Evolutionary conservation across 1,139 yeast genomes (phyloP).

Genomic region (Candida sanyaensis): DNA sequence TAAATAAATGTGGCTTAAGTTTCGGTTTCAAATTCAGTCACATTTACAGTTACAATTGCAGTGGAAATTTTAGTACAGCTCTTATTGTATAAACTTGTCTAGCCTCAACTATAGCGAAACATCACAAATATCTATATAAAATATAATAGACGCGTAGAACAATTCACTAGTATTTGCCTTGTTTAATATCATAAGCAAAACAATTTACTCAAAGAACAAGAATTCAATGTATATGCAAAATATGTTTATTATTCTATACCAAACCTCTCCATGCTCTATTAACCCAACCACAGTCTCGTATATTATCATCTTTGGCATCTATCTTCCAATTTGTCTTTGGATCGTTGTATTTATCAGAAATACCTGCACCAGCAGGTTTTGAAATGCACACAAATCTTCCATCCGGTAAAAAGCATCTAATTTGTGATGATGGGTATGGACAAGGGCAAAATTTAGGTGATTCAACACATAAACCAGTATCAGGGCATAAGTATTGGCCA

Average conservation of each 20-base stretch:
- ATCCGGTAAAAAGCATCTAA: slow-evolving; percentile 76
- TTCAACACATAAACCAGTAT: slow-evolving; percentile 76
- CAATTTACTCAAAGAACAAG: too few relatives aligned
- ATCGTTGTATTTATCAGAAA: slow-evolving; percentile 42
- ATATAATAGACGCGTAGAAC: too few relatives aligned
- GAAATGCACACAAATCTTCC: slow-evolving; percentile 76
- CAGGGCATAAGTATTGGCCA: slow-evolving; percentile 74
- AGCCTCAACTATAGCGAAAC: too few relatives aligned
- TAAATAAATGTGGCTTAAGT: too few relatives aligned
- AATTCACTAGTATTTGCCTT: too few relatives aligned
- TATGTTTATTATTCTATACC: slow-evolving; percentile 18
- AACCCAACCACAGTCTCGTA: slow-evolving; percentile 83
- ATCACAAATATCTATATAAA: too few relatives aligned
- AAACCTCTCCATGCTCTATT: slow-evolving; percentile 51
- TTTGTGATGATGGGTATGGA: slow-evolving; percentile 81
- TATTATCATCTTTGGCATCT: slow-evolving; percentile 51
- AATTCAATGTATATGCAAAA: too few relatives aligned
- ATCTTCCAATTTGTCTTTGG: slow-evolving; percentile 52
- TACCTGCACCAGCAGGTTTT: slow-evolving; percentile 60
- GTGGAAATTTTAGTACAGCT: too few relatives aligned
- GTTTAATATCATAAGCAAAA: too few relatives aligned
- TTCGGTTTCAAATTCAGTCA: too few relatives aligned
- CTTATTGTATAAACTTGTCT: too few relatives aligned
- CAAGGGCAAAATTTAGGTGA: slow-evolving; percentile 81
- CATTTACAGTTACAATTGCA: too few relatives aligned